Percentiles rank a stretch among this genome's conserved stretches.
Evolutionary conservation across 495 filamentous ascomycete genomes (phyloP).

Genomic region (Lophiotrema nucula): DNA sequence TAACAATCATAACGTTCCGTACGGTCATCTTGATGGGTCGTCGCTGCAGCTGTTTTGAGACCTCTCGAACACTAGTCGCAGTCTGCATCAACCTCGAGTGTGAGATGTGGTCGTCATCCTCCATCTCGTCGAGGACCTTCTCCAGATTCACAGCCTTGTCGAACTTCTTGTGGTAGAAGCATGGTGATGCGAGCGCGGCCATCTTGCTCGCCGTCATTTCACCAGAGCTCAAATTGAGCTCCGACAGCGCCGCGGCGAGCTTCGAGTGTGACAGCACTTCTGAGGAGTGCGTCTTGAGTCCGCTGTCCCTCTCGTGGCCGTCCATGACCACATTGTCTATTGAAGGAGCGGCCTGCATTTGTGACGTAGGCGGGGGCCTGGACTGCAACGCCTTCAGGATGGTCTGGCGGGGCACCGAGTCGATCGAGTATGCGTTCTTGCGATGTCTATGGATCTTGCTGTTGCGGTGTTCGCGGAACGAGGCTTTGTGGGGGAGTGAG

Average conservation of each 20-base stretch:
- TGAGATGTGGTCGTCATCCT: constrained; percentile 82
- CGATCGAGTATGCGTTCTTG: constrained; percentile 64
- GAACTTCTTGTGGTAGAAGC: constrained; percentile 96
- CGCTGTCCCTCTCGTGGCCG: constrained; percentile 9
- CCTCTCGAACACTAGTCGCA: constrained; percentile 88
- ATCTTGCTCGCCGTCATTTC: constrained; percentile 50
- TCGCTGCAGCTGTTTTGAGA: constrained; percentile 88
- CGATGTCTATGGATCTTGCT: no score
- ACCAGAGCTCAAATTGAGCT: constrained; percentile 16
- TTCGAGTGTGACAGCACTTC: constrained; percentile 16
- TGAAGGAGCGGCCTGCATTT: constrained; percentile 46
- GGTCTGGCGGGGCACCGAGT: constrained; percentile 76
- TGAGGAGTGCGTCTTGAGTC: not conserved
- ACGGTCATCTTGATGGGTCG: constrained; percentile 85
- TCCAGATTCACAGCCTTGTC: constrained; percentile 94
- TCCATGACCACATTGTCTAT: constrained; percentile 23
- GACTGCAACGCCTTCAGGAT: constrained; percentile 87
- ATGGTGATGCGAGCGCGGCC: constrained; percentile 76
- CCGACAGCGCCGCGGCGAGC: constrained; percentile 24
- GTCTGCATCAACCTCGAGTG: constrained; percentile 93
- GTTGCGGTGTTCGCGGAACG: constrained; percentile 50
- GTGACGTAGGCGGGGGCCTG: constrained; percentile 60
- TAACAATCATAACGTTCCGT: constrained; percentile 90
- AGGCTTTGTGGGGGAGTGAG: constrained; percentile 36
- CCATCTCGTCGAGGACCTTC: constrained; percentile 91